Evolutionary conservation across 2,329 filamentous ascomycete genomes (phyloP).

Genomic region (Apiospora rasikravindrae): DNA sequence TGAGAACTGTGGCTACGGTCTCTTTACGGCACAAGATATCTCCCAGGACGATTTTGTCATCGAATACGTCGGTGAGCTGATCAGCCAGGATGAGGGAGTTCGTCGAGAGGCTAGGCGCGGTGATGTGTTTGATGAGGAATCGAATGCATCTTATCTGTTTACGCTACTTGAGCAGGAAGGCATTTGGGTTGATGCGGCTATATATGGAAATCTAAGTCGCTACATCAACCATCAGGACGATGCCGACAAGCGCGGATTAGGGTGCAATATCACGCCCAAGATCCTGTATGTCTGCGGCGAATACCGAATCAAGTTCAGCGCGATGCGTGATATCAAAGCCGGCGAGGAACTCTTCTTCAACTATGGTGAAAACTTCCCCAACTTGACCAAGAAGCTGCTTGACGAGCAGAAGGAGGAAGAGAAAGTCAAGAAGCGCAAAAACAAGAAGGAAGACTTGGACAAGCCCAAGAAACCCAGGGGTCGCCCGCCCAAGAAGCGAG

Average conservation of each 20-base stretch:
- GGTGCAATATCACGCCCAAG: constrained; percentile 68
- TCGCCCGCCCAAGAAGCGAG: constrained; percentile 34
- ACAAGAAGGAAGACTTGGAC: constrained; percentile 27
- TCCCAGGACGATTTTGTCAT: constrained; percentile 74
- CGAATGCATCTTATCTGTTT: constrained; percentile 69
- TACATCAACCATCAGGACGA: constrained; percentile 81
- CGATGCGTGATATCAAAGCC: constrained; percentile 66
- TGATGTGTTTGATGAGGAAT: constrained; percentile 66
- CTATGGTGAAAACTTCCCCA: constrained; percentile 74
- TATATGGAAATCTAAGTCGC: constrained; percentile 79
- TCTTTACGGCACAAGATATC: constrained; percentile 74
- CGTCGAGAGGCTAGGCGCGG: constrained; percentile 67
- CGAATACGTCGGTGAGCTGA: constrained; percentile 81
- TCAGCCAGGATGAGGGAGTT: constrained; percentile 72
- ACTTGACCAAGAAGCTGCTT: constrained; percentile 59
- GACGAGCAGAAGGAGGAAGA: constrained; percentile 47
- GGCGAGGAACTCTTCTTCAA: constrained; percentile 85
- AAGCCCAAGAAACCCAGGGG: constrained; percentile 38
- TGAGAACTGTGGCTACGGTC: constrained; percentile 71
- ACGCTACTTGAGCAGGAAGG: constrained; percentile 64
- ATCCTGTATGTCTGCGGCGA: constrained; percentile 77
- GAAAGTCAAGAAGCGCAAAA: constrained; percentile 27
- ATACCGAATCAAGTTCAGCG: constrained; percentile 77
- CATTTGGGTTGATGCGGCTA: constrained; percentile 75
- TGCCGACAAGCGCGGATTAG: constrained; percentile 49